phyloP scores from a whole-genome alignment of 805 yeast species.

The Grigorovia yakushimaensis region DNA sequence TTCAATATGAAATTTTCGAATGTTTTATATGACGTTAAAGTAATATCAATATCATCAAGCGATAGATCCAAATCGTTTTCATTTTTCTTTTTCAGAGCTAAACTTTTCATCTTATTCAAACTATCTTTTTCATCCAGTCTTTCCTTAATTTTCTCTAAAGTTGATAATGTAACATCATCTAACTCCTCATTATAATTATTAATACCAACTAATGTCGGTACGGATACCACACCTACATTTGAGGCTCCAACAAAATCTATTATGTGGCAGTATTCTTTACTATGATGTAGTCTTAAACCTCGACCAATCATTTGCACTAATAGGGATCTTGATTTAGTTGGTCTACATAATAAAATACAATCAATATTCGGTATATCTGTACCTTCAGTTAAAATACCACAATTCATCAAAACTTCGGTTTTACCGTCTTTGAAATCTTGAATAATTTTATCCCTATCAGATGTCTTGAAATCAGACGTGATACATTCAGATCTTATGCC shows the following conservation, averaged over 20 bases:
- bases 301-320: conserved; percentile 86
- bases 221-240: conserved; percentile 43
- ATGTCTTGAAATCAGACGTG: conserved; percentile 50
- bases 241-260: conserved; percentile 66
- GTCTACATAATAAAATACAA: conserved; percentile 66
- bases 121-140: conserved; percentile 9
- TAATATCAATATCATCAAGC: conserved; percentile 16
- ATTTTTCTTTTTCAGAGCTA: conserved; percentile 3
- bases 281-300: conserved; percentile 58
- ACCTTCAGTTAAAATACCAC: conserved; percentile 88
- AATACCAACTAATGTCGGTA: conserved; percentile 41
- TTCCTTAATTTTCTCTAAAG: conserved; percentile 22
- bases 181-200: conserved; percentile 13
- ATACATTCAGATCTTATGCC: conserved; percentile 67
- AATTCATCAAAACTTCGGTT: conserved; percentile 70
- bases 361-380: conserved; percentile 90
- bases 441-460: conserved; percentile 43
- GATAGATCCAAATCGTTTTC: conserved; percentile 2
- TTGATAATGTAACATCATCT: conserved; percentile 27
- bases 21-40: conserved; percentile 33
- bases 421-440: conserved; percentile 51
- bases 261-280: conserved; percentile 59
- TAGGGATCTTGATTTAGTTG: conserved; percentile 65
- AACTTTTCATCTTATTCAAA: conserved; percentile 6
- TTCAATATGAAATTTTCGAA: conserved; percentile 30